Evolutionary conservation across 2,329 filamentous ascomycete genomes (phyloP).

Genomic region (Ceratocystis smalleyi): DNA sequence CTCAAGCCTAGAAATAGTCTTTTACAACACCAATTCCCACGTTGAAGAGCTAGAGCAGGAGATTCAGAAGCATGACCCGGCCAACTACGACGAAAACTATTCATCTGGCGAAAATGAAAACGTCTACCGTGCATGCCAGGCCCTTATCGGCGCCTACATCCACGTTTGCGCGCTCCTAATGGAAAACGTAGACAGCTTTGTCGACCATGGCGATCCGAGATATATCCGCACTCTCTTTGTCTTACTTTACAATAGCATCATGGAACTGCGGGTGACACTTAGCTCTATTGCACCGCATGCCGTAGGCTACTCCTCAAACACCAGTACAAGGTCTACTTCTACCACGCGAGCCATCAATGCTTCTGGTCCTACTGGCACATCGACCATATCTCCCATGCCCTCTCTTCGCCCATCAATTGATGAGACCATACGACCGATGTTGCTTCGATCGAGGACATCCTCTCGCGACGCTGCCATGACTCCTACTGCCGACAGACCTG

Average conservation of each 20-base stretch:
- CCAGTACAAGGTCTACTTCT: not conserved
- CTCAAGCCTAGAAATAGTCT: constrained; percentile 50
- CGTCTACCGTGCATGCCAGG: constrained; percentile 47
- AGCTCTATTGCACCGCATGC: constrained; percentile 22
- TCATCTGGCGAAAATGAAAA: constrained; percentile 44
- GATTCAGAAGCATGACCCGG: constrained; percentile 44
- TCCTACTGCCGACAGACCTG: constrained; percentile 35
- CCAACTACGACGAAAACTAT: constrained; percentile 26
- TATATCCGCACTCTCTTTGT: constrained; percentile 51
- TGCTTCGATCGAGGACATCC: constrained; percentile 5
- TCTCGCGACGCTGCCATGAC: constrained; percentile 38
- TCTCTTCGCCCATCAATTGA: constrained; percentile 20
- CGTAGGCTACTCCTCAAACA: constrained; percentile 5
- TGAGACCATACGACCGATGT: constrained; percentile 33
- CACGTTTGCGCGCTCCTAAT: constrained; percentile 47
- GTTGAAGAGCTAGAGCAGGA: constrained; percentile 51
- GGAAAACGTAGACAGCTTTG: constrained; percentile 46
- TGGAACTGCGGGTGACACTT: constrained; percentile 46
- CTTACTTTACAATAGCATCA: constrained; percentile 51
- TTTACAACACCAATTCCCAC: constrained; percentile 52
- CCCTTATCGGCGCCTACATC: constrained; percentile 47
- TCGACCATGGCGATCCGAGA: constrained; percentile 49
- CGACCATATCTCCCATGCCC: constrained; percentile 13
- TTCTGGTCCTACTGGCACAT: not conserved
- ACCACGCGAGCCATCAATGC: not conserved